phyloP scores from a whole-genome alignment of 2,329 filamentous ascomycete species.

The Xylariaceae sp. region DNA sequence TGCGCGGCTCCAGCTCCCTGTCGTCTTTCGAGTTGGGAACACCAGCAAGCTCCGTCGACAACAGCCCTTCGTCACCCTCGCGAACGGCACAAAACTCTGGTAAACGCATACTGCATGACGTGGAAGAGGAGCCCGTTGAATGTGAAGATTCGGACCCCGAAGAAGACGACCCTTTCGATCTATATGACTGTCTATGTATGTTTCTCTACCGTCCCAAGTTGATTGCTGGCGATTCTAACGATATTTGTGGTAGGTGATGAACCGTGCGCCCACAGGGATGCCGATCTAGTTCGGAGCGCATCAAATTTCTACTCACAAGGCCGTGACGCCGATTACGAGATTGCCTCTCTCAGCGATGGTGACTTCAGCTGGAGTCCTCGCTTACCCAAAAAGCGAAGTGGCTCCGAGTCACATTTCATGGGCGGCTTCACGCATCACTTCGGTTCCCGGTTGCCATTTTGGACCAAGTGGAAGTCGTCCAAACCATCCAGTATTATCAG shows the following conservation, averaged over 20 bases:
- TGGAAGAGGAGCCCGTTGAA: conserved; percentile 81
- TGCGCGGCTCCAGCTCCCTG: conserved; percentile 71
- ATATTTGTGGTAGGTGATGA: conserved; percentile 57
- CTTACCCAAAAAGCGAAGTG: conserved; percentile 58
- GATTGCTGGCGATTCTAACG: conserved; percentile 16
- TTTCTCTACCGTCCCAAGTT: conserved; percentile 35
- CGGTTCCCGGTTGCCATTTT: conserved; percentile 60
- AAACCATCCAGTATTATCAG: conserved; percentile 50
- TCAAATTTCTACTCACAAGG: conserved; percentile 44
- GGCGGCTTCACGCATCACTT: conserved; percentile 67
- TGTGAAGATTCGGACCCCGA: conserved; percentile 57
- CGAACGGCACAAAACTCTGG: conserved; percentile 52
- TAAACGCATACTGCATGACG: conserved; percentile 74
- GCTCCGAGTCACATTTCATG: conserved; percentile 59
- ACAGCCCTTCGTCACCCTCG: conserved; percentile 59
- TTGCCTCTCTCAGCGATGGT: conserved; percentile 67
- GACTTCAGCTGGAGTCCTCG: conserved; percentile 54
- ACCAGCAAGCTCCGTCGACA: conserved; percentile 50
- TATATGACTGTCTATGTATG: conserved; percentile 77
- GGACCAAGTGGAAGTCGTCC: conserved; percentile 54
- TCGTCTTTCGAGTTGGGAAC: conserved; percentile 74
- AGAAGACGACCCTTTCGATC: conserved; percentile 48
- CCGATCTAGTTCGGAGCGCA: conserved; percentile 44
- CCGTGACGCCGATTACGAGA: conserved; percentile 64
- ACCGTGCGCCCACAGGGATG: conserved; percentile 60